Base-by-base conservation (phyloP, 208 protist genomes). In the Porcisia deanei region DNA sequence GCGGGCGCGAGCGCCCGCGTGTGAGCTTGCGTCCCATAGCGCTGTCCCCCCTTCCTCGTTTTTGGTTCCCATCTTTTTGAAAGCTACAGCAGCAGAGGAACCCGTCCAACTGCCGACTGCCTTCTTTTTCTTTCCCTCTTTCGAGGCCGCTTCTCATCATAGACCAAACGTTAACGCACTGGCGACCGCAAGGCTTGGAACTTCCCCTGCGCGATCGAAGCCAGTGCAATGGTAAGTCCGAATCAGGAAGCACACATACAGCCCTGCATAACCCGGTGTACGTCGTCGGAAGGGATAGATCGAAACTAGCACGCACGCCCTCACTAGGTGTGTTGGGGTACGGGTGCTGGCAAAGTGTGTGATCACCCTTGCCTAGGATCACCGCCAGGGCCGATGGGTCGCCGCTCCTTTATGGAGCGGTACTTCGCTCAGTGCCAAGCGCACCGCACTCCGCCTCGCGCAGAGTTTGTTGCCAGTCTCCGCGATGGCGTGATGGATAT, bases 391-490 rank as follows among this genome's bases (percentile, higher is more conserved):
- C 16, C 66, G 16, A 92, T 94, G 90, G 73, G 75, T 1, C 71
- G 71, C 0, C 63, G 55, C 49, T 65, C 69, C 20, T 59, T 91
- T 7, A 64, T 89, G 57, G 72, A 82, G 34, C 85, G 84, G 41
- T 94, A 94, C 74, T 79, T 91, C 49, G 66, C 75, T 41, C 82
- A 90, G 71, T 94, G 88, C 76, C 67, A 83, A 60, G 74, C 78
- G 47, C 86, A 85, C 45, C 82, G 70, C 52, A 76, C 77, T 0
- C 73, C 82, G n/a, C 86, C 88, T 7, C 87, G 82, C 57, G 66
- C 82, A 0, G 81, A 66, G 30, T 89, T 94, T 70, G 73, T 88
- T 34, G 71, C 83, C 34, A 52, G 82, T 75, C 67, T 88, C 20
- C 77, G 73, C 59, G 69, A 79, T 10, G 74, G 81, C 10, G 84